A percentile compares a stretch with the other conserved stretches of the same genome.
Conservation (phyloP, 2,329 filamentous ascomycete genomes). For the Cytospora piceae region DNA sequence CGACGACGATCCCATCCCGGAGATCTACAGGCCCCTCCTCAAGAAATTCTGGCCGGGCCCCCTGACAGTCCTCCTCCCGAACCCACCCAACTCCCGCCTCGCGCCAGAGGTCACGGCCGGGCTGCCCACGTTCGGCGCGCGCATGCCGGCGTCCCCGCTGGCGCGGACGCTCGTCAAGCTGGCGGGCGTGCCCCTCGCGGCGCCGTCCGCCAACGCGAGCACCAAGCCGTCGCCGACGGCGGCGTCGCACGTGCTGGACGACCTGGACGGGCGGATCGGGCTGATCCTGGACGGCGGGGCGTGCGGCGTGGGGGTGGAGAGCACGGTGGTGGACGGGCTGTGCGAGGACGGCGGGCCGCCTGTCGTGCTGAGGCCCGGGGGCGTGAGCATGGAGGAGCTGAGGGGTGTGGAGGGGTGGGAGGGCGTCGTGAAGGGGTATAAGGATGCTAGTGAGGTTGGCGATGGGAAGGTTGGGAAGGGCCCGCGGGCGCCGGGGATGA, state of each 20-base stretch:
- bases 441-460: slow-evolving; percentile 71
- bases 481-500: slow-evolving; percentile 94
- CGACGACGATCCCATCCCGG: slow-evolving; percentile 59
- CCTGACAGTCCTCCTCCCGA: slow-evolving; percentile 84
- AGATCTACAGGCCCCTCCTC: slow-evolving; percentile 78
- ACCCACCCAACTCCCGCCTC: slow-evolving; percentile 69
- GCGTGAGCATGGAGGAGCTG: slow-evolving; percentile 81
- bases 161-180: slow-evolving; percentile 85
- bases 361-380: slow-evolving; percentile 81
- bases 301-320: slow-evolving; percentile 90
- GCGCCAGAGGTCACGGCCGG: slow-evolving; percentile 92
- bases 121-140: slow-evolving; percentile 81
- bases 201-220: slow-evolving; percentile 91
- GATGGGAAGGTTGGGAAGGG: slow-evolving; percentile 48
- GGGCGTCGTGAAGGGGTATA: slow-evolving; percentile 74
- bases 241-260: slow-evolving; percentile 85
- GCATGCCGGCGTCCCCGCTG: slow-evolving; percentile 86
- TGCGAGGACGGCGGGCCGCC: slow-evolving; percentile 66
- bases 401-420: slow-evolving; percentile 80
- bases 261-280: slow-evolving; percentile 80
- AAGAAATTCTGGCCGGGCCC: slow-evolving; percentile 91
- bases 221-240: slow-evolving; percentile 91
- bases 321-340: slow-evolving; percentile 92
- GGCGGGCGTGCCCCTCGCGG: slow-evolving; percentile 78
- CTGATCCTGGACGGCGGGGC: slow-evolving; percentile 87